Conservation (phyloP, 139 green algal species). For the Tetradesmus obliquus region DNA sequence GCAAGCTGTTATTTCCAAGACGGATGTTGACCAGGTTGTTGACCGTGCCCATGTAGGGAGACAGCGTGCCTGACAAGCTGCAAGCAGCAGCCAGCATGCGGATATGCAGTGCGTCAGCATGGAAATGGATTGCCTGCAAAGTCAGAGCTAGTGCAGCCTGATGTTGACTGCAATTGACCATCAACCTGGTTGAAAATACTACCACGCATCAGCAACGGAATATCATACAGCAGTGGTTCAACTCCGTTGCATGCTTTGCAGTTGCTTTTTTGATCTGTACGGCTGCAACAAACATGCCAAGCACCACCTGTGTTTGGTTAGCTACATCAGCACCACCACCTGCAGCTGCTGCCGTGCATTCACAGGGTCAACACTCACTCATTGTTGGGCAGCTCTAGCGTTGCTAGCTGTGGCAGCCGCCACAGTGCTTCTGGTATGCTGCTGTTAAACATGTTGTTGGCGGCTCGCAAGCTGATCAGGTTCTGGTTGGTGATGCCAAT, state of each 20-base stretch:
- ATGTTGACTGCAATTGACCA: neutral
- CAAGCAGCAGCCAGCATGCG: neutral
- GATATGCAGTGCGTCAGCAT: neutral
- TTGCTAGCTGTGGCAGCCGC: neutral
- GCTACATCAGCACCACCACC: neutral
- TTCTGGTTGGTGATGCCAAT: neutral
- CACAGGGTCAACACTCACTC: neutral
- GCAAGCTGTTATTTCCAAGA: constrained; percentile 6
- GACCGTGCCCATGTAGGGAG: neutral
- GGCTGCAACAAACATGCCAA: no score
- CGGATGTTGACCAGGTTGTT: constrained; percentile 6
- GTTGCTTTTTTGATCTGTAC: no score
- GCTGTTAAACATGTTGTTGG: constrained; percentile 3
- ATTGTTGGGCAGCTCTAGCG: neutral
- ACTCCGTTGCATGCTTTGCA: no score
- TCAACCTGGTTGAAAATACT: neutral
- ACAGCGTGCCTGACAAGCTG: neutral
- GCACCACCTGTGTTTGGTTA: neutral
- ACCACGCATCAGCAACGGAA: no score
- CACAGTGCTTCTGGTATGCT: neutral
- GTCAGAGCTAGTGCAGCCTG: neutral
- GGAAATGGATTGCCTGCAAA: neutral
- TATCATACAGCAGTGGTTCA: no score
- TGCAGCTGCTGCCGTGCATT: neutral
- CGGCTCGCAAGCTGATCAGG: neutral